These are phyloP conservation scores for Thermoascus crustaceus DNA, from an alignment of 2,329 filamentous ascomycete genomes.

Conservation along the genomic window DNA sequence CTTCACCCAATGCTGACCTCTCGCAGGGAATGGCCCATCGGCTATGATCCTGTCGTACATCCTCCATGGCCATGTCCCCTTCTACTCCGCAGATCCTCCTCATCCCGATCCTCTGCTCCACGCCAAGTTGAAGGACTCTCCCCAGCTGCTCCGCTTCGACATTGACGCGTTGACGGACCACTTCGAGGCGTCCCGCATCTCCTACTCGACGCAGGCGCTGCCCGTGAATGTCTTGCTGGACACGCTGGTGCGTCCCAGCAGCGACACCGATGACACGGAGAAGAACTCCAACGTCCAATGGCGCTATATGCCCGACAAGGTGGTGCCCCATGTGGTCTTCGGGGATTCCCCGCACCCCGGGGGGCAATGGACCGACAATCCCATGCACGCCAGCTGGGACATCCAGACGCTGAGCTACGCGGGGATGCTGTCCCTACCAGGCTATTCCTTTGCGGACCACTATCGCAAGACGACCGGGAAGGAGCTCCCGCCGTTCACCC, in stretches of 20 bases:
- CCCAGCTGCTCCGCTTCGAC: conserved; percentile 42
- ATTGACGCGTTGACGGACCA: conserved; percentile 46
- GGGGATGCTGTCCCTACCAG: conserved; percentile 53
- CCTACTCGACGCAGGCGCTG: conserved; percentile 54
- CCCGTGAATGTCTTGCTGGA: conserved; percentile 54
- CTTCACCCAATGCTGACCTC: not conserved
- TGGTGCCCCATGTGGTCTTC: conserved; percentile 47
- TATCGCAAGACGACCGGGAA: conserved; percentile 35
- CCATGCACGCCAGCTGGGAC: conserved; percentile 44
- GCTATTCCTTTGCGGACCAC: conserved; percentile 50
- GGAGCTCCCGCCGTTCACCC: conserved; percentile 43
- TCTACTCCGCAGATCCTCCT: conserved; percentile 42
- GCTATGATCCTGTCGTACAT: conserved; percentile 56
- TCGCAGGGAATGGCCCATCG: conserved; percentile 52
- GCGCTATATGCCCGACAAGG: conserved; percentile 43
- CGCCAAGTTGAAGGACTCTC: conserved; percentile 42
- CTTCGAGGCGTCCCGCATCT: conserved; percentile 49
- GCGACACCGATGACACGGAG: conserved; percentile 48
- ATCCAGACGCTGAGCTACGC: conserved; percentile 56
- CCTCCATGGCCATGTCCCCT: conserved; percentile 52
- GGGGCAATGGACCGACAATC: conserved; percentile 53
- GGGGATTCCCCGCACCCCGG: conserved; percentile 45
- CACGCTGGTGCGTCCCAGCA: conserved; percentile 50
- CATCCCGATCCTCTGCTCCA: conserved; percentile 53
- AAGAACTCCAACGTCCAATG: conserved; percentile 47